Percentiles rank a stretch among this genome's conserved stretches.
Conservation (phyloP, 225 moss, liverwort and hornwort genomes). For the Thuidium tamariscinum region DNA sequence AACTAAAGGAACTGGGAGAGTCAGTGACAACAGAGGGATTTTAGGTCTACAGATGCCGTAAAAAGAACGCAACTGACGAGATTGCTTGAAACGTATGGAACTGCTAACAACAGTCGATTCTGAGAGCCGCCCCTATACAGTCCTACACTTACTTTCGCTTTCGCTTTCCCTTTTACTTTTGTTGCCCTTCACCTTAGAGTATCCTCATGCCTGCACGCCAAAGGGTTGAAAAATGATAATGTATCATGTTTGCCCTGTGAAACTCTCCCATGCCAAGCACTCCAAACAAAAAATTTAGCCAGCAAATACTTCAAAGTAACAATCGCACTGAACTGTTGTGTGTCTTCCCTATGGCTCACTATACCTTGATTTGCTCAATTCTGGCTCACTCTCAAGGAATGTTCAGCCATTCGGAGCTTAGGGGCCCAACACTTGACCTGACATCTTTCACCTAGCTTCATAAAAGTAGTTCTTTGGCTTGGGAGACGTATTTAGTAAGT, state of each 20-base stretch:
- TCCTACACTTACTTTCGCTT: not conserved
- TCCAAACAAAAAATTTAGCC: no score
- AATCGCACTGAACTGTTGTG: no score
- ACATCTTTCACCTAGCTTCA: no score
- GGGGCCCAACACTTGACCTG: no score
- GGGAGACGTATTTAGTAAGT: no score
- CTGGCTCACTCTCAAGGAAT: no score
- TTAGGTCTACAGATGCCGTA: not conserved
- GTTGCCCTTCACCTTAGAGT: not conserved
- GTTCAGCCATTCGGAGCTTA: no score
- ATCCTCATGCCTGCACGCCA: not conserved
- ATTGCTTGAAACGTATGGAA: not conserved
- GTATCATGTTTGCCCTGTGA: not conserved
- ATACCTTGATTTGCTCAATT: no score
- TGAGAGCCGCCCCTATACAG: not conserved
- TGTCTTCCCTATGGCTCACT: no score
- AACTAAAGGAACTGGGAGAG: not conserved
- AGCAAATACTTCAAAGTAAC: no score
- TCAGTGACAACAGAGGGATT: not conserved
- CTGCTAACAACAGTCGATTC: not conserved
- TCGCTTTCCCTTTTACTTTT: not conserved
- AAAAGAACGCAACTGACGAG: not conserved
- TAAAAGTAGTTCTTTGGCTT: no score
- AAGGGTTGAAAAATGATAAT: not conserved
- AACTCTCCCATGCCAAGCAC: no score